Conservation (phyloP, 2,329 filamentous ascomycete genomes). For the Penicillium sp. region DNA sequence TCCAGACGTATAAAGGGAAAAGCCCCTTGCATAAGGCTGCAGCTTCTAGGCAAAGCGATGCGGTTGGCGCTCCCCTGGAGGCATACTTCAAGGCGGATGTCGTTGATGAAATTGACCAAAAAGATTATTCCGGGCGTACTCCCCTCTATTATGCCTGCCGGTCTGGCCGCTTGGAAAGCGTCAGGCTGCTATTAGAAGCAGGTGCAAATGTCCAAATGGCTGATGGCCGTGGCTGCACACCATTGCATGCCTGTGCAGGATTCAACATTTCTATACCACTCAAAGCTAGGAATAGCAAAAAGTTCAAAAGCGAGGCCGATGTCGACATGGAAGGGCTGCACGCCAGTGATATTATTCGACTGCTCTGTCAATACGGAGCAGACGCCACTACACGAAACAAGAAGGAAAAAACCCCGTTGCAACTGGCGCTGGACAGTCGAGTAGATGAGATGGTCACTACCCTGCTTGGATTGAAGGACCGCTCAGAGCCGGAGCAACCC, state of each 20-base stretch:
- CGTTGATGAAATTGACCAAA: neutral
- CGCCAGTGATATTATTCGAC: neutral
- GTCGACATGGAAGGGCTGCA: neutral
- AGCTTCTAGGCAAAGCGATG: neutral
- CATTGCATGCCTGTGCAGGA: neutral
- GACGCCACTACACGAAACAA: neutral
- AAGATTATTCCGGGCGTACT: neutral
- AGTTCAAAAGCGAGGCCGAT: neutral
- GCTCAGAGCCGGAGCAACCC: too few relatives aligned
- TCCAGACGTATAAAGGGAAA: too few relatives aligned
- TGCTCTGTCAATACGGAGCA: neutral
- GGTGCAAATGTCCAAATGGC: too few relatives aligned
- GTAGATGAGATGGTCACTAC: neutral
- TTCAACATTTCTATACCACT: neutral
- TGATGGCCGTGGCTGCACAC: neutral
- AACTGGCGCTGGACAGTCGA: neutral
- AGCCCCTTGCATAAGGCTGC: neutral
- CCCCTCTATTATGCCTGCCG: slow-evolving; percentile 4
- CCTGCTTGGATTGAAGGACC: neutral
- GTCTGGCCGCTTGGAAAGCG: slow-evolving; percentile 4
- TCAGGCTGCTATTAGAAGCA: neutral
- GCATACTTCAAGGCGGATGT: too few relatives aligned
- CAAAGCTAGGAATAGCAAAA: too few relatives aligned
- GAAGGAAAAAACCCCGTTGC: neutral
- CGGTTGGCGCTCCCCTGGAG: neutral